Evolutionary conservation across 495 filamentous ascomycete genomes (phyloP), one percentile per base, ranked within the genome.

Genomic region (Podospora pseudoanserina): DNA sequence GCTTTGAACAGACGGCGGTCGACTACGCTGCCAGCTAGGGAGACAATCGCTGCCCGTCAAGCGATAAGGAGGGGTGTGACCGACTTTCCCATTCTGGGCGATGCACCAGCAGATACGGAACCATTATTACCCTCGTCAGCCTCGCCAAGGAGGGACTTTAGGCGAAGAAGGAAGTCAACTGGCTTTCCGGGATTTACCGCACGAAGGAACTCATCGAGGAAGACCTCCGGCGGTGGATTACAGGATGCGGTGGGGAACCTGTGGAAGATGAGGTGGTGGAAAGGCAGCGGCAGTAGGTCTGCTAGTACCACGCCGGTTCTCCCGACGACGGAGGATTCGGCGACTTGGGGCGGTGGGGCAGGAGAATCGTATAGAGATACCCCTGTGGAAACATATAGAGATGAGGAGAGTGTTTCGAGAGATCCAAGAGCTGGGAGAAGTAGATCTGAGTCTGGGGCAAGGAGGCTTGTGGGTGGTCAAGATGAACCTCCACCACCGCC

Each of bases 141-240:
- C 4, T 72, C 75, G 3, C 75, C 77, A 2, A 78, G 73, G 60
- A 49, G 69, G 11, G 68, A 74, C 15, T 77, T 79, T 60, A 73
- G 79, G 18, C 71, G 79, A 5, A 69, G 85, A n/a, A 75, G 85
- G 60, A 82, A 82, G 66, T 84, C 82, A 0, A 85, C 82, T 0
- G 84, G 85, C 0, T 86, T 86, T 55, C 84, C 83, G 0, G 84
- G 84, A 0, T 86, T 86, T 64, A 83, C 76, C 2, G 82, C 84
- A 3, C 71, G 82, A 44, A 79, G 71, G 13, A 65, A 63, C 11
- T 69, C 65, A 62, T 73, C 69, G 23, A 71, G 75, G 20, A 78
- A 76, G 39, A 49, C 73, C 3, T 74, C 73, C 1, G 71, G 65
- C 9, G 39, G 39, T 6, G 76, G 81, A 18, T 60, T 82, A 7